Conservation (phyloP, 257 asterid species). For the Perilla frutescens region DNA sequence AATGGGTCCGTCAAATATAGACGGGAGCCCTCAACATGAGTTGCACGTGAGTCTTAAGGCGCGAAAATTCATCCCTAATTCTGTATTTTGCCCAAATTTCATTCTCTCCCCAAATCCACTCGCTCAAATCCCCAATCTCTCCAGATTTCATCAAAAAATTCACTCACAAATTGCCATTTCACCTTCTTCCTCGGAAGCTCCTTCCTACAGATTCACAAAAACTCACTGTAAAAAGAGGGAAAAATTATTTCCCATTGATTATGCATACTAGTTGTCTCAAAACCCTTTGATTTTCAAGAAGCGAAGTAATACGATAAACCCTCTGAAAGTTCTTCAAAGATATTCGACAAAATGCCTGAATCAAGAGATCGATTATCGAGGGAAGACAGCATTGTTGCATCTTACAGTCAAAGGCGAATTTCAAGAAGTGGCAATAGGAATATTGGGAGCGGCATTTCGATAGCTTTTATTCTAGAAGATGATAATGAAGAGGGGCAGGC, state of each 20-base stretch:
- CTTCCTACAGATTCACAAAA: constrained; percentile 1
- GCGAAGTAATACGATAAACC: not conserved
- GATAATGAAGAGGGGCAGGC: constrained; percentile 42
- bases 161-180: constrained; percentile 59
- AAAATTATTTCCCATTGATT: constrained; percentile 9
- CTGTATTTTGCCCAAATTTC: too few relatives aligned
- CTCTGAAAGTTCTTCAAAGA: constrained; percentile 4
- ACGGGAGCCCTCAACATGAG: too few relatives aligned
- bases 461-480: constrained; percentile 45
- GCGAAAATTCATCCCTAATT: too few relatives aligned
- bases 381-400: constrained; percentile 46
- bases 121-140: too few relatives aligned
- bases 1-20: too few relatives aligned
- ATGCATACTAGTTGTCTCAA: not conserved
- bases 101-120: too few relatives aligned
- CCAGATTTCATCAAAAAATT: too few relatives aligned
- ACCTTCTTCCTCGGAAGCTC: constrained; percentile 36
- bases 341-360: constrained; percentile 57
- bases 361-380: constrained; percentile 67
- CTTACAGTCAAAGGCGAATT: constrained; percentile 48
- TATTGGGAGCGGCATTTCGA: constrained; percentile 34
- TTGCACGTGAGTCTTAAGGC: too few relatives aligned
- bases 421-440: constrained; percentile 31
- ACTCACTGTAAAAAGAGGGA: not conserved
- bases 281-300: not conserved